phyloP scores from a whole-genome alignment of 805 yeast species.

The Pichia manshurica region DNA sequence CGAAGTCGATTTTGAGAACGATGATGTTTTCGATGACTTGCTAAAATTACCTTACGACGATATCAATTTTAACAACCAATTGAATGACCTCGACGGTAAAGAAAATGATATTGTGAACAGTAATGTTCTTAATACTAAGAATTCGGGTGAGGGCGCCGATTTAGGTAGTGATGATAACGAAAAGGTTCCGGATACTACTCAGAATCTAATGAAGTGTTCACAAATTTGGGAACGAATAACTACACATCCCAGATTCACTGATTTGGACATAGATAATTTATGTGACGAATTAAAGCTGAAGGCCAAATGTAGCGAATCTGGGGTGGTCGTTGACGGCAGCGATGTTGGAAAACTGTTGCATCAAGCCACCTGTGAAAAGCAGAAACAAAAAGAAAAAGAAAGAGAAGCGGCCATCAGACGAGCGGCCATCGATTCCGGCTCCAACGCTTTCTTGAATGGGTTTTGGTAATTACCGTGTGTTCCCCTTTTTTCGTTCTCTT shows the following conservation, averaged over 20 bases:
- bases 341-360: constrained; percentile 63
- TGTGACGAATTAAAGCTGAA: constrained; percentile 84
- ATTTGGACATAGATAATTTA: constrained; percentile 88
- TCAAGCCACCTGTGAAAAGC: constrained; percentile 9
- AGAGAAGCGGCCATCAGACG: constrained; percentile 2
- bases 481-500: too few relatives aligned
- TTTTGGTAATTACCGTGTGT: constrained; percentile 1
- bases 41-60: constrained; percentile 10
- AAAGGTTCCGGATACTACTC: constrained; percentile 63
- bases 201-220: constrained; percentile 63
- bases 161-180: constrained; percentile 28
- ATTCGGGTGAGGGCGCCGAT: background rate
- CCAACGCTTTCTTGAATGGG: constrained; percentile 12
- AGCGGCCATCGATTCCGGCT: constrained; percentile 1
- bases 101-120: background rate
- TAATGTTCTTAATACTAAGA: constrained; percentile 5
- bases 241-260: constrained; percentile 88
- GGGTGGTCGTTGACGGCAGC: constrained; percentile 76
- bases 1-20: constrained; percentile 10
- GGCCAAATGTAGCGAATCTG: constrained; percentile 92
- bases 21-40: constrained; percentile 13
- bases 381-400: background rate
- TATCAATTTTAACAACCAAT: background rate
- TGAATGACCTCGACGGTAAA: background rate
- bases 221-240: constrained; percentile 97